Conservation (phyloP, 805 yeast genomes). For the Kodamaea laetipori region DNA sequence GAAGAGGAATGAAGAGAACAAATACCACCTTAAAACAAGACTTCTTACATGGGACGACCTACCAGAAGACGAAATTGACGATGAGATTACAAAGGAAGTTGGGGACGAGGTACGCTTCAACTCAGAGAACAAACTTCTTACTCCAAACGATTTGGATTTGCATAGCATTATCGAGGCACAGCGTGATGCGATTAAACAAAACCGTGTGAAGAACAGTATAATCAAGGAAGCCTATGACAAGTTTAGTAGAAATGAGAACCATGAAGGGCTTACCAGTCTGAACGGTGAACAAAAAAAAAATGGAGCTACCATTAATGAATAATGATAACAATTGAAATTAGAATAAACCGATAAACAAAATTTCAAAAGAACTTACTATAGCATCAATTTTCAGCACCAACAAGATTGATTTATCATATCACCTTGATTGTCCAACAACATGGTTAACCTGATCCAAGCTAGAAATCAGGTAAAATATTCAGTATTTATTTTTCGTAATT, state of each 20-base stretch:
- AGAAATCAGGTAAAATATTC: too few relatives aligned
- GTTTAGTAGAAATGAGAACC: neutral
- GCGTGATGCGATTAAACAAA: constrained; percentile 35
- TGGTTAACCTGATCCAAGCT: too few relatives aligned
- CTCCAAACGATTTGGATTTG: constrained; percentile 42
- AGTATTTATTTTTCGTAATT: too few relatives aligned
- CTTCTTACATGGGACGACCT: constrained; percentile 73
- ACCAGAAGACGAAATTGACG: constrained; percentile 43
- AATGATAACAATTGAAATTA: too few relatives aligned
- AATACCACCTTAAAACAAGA: constrained; percentile 60
- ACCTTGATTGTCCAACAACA: too few relatives aligned
- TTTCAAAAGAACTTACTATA: too few relatives aligned
- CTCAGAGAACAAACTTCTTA: constrained; percentile 32
- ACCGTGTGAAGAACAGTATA: constrained; percentile 44
- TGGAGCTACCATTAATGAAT: too few relatives aligned
- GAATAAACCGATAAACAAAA: too few relatives aligned
- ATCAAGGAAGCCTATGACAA: constrained; percentile 42
- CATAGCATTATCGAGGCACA: constrained; percentile 40
- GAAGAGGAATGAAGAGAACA: constrained; percentile 58
- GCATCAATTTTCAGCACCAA: too few relatives aligned
- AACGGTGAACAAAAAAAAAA: neutral
- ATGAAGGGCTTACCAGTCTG: neutral
- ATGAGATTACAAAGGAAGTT: constrained; percentile 38
- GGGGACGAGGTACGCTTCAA: constrained; percentile 41
- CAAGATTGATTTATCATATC: too few relatives aligned